Evolutionary conservation across 2,329 filamentous ascomycete species (phyloP), one percentile per base, ranked within the genome.

Genomic region (Coniochaeta prunicola): DNA sequence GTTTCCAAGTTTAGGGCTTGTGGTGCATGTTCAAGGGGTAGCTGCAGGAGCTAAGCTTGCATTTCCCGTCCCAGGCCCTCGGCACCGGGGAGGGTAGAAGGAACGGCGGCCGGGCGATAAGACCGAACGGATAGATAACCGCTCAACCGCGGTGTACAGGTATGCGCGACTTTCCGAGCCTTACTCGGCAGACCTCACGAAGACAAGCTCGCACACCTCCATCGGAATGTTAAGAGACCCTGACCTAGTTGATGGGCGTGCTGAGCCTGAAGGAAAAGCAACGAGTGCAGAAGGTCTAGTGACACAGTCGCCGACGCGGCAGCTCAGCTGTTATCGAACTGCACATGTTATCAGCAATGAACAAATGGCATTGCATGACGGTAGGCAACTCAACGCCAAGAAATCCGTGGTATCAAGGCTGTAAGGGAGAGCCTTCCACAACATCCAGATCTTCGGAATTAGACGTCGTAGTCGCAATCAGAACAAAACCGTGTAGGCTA

Each of bases 31-130:
- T 17, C 30, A 21, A 53, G n/a, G 58, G 58, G 54, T 53, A 53
- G 42, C 38, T 53, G 54, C 58, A 59, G 19, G 34, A 40, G 15
- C 21, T 57, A 13, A 33, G 21, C 34, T 30, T 56, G 30, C 38
- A 50, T 36, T 50, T n/a, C 17, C 21, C 36, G 53, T 50, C 58
- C 58, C 58, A 31, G 38, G 19, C 13, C 58, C 58, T 28, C 53
- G 58, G 57, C 36, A 58, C 57, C 31, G 48, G 48, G n/a, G 45
- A 17, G 13, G n/a, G 34, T 30, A 24, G 57, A 19, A 50, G 24
- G 45, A 28, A 28, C 42, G 42, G 42, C 21, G 21, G 42, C 21
- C n/a, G 3, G 7, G 21, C 9, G 45, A 15, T 28, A 30, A 50
- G 45, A 30, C 13, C 45, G 21, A 4, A 30, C 13, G 45, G 13